Evolutionary conservation across 1,284 basidiomycete genomes (phyloP), one percentile per base, ranked within the genome.

Genomic region (Sutorius eximius): DNA sequence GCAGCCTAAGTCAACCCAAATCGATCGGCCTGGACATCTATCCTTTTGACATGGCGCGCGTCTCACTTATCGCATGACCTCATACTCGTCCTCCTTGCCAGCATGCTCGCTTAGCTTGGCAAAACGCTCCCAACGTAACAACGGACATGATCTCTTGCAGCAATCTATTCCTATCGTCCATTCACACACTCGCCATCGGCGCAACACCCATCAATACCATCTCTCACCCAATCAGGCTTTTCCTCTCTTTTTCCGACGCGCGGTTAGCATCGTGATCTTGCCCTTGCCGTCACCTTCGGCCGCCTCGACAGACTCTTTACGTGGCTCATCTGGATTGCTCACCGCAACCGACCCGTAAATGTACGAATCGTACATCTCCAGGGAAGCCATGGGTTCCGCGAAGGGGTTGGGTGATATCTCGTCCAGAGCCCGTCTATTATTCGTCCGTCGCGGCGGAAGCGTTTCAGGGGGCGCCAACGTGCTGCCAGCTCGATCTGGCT

Each of bases 321-420:
- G 61, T 55, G 69, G 61, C 53, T 65, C 64, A 12, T 73, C 66
- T 7, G 77, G 61, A 62, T 86, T 86, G 53, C 71, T 73, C 49
- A 85, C 81, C 45, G 58, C 62, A 46, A 82, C 69, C 29, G 71
- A 68, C 22, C 86, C 87, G 64, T 83, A 85, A 32, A 89, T 79
- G 66, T 81, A 72, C 45, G 73, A 71, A 30, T 69, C 56, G 69
- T 88, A 87, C 54, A 80, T 86, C 66, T 83, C 82, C 27, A 78
- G 69, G 44, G 80, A 82, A 38, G 81, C 73, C 48, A 80, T 78
- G 10, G 85, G 83, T 62, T 88, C 86, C 5, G 81, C 77, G 63
- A 85, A 84, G 3, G 82, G 80, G 62, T 85, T 86, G 32, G 85
- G 84, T 40, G 85, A 85, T 38, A 81, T 66, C 40, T 85, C 83